A percentile compares a stretch with the other conserved stretches of the same genome.
Conservation (phyloP, 2,329 filamentous ascomycete genomes). For the Achaetomium macrosporum region DNA sequence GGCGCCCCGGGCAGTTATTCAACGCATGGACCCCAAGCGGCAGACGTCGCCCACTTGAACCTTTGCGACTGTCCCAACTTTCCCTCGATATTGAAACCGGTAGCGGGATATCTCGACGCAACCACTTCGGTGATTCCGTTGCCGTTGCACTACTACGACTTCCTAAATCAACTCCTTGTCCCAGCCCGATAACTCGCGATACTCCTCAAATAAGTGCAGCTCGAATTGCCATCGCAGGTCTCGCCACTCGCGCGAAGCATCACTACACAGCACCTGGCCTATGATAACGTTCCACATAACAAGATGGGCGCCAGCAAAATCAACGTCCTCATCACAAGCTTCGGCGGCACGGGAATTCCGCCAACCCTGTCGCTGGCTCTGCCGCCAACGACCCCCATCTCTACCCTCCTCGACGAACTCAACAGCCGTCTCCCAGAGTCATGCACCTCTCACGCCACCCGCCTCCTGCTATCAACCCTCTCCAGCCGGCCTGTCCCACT, state of each 20-base stretch:
- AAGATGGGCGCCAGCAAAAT: slow-evolving; percentile 54
- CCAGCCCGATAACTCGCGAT: background rate
- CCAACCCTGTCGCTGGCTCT: slow-evolving; percentile 76
- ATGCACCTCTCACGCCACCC: slow-evolving; percentile 35
- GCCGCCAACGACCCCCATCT: slow-evolving; percentile 56
- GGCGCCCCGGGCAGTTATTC: background rate
- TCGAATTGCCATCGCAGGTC: background rate
- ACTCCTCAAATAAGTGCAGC: background rate
- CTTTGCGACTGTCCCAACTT: background rate
- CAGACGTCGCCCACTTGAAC: background rate
- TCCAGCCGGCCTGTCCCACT: slow-evolving; percentile 64
- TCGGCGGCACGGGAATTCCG: slow-evolving; percentile 75
- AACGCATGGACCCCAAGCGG: background rate
- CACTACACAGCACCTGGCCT: background rate
- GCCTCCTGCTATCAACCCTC: slow-evolving; percentile 74
- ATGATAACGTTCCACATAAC: background rate
- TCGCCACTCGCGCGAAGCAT: background rate
- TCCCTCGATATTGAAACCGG: background rate
- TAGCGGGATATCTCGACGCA: background rate
- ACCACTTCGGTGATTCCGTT: background rate
- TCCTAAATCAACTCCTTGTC: background rate
- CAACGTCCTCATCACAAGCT: slow-evolving; percentile 80
- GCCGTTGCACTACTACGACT: no score
- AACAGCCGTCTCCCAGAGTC: slow-evolving; percentile 54
- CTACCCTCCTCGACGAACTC: slow-evolving; percentile 60